A percentile compares a stretch with the other conserved stretches of the same genome.
These are phyloP conservation scores for Begonia loranthoides DNA, from an alignment of 306 rosid species.

Conservation along the genomic window DNA sequence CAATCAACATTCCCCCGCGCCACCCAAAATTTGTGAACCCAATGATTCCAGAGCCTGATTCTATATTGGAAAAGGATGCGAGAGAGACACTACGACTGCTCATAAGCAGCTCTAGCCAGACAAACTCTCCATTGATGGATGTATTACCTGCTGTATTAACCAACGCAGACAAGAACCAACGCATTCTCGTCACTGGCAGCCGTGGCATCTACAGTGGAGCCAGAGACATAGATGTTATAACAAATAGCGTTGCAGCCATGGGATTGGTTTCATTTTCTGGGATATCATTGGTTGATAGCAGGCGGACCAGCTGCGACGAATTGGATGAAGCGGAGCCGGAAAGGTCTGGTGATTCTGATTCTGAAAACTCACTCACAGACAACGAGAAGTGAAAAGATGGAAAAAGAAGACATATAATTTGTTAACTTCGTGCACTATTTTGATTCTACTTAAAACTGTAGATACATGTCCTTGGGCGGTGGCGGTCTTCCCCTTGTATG, in stretches of 20 bases:
- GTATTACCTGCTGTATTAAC: slow-evolving; percentile 56
- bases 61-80: slow-evolving; percentile 72
- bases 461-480: too few species aligned
- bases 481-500: too few species aligned
- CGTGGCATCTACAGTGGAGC: slow-evolving; percentile 64
- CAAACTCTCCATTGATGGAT: slow-evolving; percentile 41
- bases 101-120: slow-evolving; percentile 62
- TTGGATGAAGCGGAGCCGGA: slow-evolving; percentile 13
- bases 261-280: slow-evolving; percentile 67
- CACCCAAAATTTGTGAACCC: slow-evolving; percentile 60
- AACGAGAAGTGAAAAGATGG: slow-evolving; percentile 17
- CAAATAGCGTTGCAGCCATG: slow-evolving; percentile 80
- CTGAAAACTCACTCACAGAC: slow-evolving; percentile 27
- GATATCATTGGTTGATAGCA: slow-evolving; percentile 19
- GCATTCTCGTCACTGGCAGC: slow-evolving; percentile 59
- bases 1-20: slow-evolving; percentile 63
- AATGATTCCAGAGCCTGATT: slow-evolving; percentile 53
- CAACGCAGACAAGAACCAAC: slow-evolving; percentile 35
- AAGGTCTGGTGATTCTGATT: slow-evolving; percentile 17
- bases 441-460: slow-evolving; percentile 31
- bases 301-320: slow-evolving; percentile 13
- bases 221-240: slow-evolving; percentile 51
- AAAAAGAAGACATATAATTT: slow-evolving; percentile 6
- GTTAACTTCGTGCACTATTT: not conserved
- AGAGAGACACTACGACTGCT: slow-evolving; percentile 86